Evolutionary conservation across 1,139 yeast genomes (phyloP), one percentile per base, ranked within the genome.

Genomic region (Debaryomyces robertsiae): DNA sequence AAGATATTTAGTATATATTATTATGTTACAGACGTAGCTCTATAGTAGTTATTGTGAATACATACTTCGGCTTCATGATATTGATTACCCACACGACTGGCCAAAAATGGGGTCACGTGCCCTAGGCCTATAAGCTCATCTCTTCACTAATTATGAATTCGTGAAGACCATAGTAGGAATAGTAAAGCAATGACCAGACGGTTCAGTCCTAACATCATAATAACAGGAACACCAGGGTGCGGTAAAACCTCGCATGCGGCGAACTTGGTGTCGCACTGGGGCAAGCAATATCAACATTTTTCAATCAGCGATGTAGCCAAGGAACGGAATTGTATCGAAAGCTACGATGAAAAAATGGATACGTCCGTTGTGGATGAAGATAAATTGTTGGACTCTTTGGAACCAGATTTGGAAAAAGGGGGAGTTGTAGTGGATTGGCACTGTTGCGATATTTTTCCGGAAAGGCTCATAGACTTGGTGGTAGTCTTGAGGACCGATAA

Each of bases 161-260:
- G 9, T 6, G 9, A 11, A 11, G 9, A 27, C 6, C 9, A 11
- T 10, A 22, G 9, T 22, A 7, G 10, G 25, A 22, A 10, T 22
- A 22, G 7, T 4, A 23, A 6, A 9, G 24, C 7, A 37, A 64
- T 64, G 67, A 53, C 62, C 13, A 55, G 62, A 45, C 71, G 88
- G 60, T 59, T 55, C 31, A 59, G 68, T 29, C 96, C 96, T 9
- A 94, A 94, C 60, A 82, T 93, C 33, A 79, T 94, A 30, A 77
- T 93, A 38, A 93, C 98, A 5, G 98, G 98, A 3, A 94, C 98
- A 1, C 98, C 98, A 10, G 98, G 98, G 0, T 89, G 97, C 53
- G 99, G 99, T 10, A 93, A 93, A 58, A 79, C 97, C 1, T 82
- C 93, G 14, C 97, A 91, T 54, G 81, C 93, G 3, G 82, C 79